Conservation (phyloP, 208 protist species). For the Wallacemonas sp. region DNA sequence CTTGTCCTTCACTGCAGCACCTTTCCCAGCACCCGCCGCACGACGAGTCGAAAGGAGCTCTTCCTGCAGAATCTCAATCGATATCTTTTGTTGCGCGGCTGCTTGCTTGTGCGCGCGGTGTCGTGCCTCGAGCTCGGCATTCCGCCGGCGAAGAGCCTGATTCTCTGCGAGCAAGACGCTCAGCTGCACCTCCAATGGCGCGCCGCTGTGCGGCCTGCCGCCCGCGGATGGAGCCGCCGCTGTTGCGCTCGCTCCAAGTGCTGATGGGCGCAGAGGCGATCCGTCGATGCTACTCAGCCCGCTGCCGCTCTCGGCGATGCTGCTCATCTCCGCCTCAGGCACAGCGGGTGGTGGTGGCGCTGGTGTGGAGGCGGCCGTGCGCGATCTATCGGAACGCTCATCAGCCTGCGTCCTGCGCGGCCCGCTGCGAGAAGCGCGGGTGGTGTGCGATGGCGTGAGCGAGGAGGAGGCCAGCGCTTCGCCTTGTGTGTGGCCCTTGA, state of each 20-base stretch:
- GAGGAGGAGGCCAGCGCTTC: not conserved
- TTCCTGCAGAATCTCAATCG: not conserved
- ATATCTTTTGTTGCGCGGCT: slow-evolving; percentile 5
- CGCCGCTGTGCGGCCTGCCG: not conserved
- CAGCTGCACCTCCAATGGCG: slow-evolving; percentile 11
- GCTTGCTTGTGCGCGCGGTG: slow-evolving; percentile 16
- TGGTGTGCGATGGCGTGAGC: no score
- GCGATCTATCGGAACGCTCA: no score
- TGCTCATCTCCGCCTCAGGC: not conserved
- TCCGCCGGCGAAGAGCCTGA: slow-evolving; percentile 11
- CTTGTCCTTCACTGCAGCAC: not conserved
- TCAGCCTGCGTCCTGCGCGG: not conserved
- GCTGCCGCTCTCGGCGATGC: slow-evolving; percentile 1
- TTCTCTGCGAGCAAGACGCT: slow-evolving; percentile 15
- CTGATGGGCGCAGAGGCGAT: not conserved
- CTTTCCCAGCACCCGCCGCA: not conserved
- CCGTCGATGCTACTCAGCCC: not conserved
- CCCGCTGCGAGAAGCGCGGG: no score
- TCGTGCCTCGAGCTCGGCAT: slow-evolving; percentile 21
- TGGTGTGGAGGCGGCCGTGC: not conserved
- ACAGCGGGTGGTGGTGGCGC: not conserved
- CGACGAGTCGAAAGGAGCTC: not conserved
- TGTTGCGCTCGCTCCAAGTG: not conserved
- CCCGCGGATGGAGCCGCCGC: not conserved
- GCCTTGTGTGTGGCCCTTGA: not conserved